phyloP scores from a whole-genome alignment of 306 rosid genomes.

The Quercus alba region DNA sequence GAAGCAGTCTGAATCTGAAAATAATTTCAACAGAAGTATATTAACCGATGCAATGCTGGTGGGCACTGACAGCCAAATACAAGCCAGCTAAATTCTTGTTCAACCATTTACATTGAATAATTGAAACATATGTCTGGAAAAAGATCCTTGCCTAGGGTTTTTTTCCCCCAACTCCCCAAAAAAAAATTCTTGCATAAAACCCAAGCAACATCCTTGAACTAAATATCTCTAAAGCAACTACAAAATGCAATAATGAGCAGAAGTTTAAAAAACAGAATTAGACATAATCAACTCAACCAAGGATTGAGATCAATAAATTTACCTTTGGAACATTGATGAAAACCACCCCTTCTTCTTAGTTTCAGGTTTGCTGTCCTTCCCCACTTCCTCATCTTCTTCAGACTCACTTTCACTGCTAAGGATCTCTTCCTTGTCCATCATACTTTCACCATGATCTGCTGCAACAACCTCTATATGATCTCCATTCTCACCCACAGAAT shows the following conservation, averaged over 20 bases:
- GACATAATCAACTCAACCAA: neutral
- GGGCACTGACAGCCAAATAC: no score
- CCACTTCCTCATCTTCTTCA: conserved; percentile 70
- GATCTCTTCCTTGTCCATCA: conserved; percentile 96
- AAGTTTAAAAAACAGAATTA: neutral
- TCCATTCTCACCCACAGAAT: conserved; percentile 60
- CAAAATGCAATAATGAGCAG: neutral
- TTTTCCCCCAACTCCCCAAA: no score
- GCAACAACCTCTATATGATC: conserved; percentile 69
- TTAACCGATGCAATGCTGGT: neutral
- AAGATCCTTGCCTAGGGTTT: neutral
- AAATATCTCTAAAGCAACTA: neutral
- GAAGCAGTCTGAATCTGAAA: neutral
- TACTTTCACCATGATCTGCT: conserved; percentile 88
- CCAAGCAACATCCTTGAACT: neutral
- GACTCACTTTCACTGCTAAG: conserved; percentile 86
- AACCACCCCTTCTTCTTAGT: conserved; percentile 96
- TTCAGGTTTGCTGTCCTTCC: conserved; percentile 62
- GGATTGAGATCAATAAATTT: conserved; percentile 15
- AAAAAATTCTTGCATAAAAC: neutral
- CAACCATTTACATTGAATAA: neutral
- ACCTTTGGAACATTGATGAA: conserved; percentile 97
- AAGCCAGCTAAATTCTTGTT: neutral
- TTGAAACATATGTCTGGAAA: neutral
- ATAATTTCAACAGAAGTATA: neutral